Evolutionary conservation across 192 early-diverging fungal genomes (phyloP).

Genomic region (Coemansia guatemalensis): DNA sequence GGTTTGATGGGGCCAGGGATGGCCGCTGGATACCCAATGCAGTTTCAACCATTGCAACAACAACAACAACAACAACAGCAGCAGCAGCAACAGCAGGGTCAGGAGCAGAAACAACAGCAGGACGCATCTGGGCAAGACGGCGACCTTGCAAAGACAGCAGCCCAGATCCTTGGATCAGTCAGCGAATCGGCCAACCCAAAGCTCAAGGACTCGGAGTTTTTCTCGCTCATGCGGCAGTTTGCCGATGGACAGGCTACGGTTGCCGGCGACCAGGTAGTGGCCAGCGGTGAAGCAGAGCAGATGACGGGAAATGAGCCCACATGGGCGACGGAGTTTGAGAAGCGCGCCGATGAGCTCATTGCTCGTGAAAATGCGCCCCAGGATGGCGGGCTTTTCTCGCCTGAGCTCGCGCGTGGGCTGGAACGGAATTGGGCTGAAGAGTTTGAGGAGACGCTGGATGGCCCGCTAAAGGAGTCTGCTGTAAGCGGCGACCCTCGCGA

Average conservation of each 20-base stretch:
- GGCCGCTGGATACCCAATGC: constrained; percentile 15
- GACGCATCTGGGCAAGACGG: constrained; percentile 29
- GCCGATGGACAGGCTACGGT: constrained; percentile 86
- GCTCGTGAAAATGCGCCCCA: constrained; percentile 39
- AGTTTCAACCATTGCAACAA: constrained; percentile 22
- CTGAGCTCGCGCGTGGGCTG: constrained; percentile 58
- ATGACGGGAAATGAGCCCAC: constrained; percentile 48
- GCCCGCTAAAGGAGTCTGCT: constrained; percentile 41
- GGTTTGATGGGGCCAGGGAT: constrained; percentile 38
- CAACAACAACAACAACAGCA: constrained; percentile 34
- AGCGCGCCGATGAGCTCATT: constrained; percentile 55
- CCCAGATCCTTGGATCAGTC: constrained; percentile 76
- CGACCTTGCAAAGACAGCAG: constrained; percentile 79
- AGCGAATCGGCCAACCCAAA: constrained; percentile 82
- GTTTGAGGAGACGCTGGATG: constrained; percentile 56
- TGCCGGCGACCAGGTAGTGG: constrained; percentile 80
- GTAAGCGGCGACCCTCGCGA: constrained; percentile 55
- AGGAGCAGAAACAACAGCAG: not conserved
- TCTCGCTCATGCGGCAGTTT: constrained; percentile 91
- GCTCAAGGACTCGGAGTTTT: constrained; percentile 88
- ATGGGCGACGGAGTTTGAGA: constrained; percentile 73
- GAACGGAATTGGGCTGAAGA: constrained; percentile 63
- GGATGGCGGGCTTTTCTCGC: constrained; percentile 56
- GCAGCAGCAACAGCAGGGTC: constrained; percentile 50
- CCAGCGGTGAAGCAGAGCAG: constrained; percentile 39